Evolutionary conservation across 2,329 filamentous ascomycete species (phyloP).

Genomic region (Aschersonia sp.): DNA sequence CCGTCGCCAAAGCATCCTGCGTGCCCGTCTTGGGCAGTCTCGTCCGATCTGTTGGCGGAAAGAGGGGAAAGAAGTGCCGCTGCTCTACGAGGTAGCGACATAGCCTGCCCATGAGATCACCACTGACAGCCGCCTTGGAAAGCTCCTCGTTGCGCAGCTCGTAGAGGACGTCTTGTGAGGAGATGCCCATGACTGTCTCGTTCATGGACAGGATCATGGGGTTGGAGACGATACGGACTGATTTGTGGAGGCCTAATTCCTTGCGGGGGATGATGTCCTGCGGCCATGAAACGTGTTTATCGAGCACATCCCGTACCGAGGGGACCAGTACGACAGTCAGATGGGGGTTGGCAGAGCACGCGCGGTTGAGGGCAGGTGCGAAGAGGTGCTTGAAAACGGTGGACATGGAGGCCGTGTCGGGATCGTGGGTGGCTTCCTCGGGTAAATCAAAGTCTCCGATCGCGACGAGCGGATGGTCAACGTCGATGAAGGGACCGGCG

Average conservation of each 20-base stretch:
- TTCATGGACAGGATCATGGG: constrained; percentile 84
- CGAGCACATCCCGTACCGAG: constrained; percentile 68
- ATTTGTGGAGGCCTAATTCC: constrained; percentile 66
- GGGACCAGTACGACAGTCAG: constrained; percentile 75
- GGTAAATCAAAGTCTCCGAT: constrained; percentile 67
- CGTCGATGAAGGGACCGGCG: constrained; percentile 77
- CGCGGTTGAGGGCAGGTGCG: constrained; percentile 54
- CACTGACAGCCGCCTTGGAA: constrained; percentile 4
- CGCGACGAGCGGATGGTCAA: constrained; percentile 79
- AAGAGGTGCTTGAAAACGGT: constrained; percentile 77
- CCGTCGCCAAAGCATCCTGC: constrained; percentile 46
- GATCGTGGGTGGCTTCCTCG: constrained; percentile 50
- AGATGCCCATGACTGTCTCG: constrained; percentile 70
- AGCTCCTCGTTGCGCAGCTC: constrained; percentile 68
- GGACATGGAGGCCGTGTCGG: constrained; percentile 64
- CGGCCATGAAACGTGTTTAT: constrained; percentile 78
- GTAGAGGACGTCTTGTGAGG: constrained; percentile 69
- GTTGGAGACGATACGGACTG: constrained; percentile 69
- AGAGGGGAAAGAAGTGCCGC: constrained; percentile 80
- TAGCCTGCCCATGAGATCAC: constrained; percentile 55
- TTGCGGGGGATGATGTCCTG: constrained; percentile 47
- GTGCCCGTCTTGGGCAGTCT: constrained; percentile 51
- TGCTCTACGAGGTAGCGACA: constrained; percentile 75
- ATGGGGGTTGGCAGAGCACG: constrained; percentile 55
- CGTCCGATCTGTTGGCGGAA: constrained; percentile 61